Evolutionary conservation across 805 yeast species (phyloP).

Genomic region (Myxozyma neotropica): DNA sequence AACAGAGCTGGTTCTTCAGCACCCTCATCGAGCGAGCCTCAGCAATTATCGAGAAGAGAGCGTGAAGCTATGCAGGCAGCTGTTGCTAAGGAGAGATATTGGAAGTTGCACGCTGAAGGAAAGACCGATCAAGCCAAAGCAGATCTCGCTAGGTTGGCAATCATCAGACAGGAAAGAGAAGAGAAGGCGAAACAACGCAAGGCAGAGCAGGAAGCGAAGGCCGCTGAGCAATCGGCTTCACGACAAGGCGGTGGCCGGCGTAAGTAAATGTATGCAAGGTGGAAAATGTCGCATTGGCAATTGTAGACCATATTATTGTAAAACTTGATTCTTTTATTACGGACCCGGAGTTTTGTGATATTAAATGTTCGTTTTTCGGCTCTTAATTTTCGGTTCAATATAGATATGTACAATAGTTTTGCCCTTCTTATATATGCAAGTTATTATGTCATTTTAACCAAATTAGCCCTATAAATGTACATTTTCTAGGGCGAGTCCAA

Average conservation of each 20-base stretch:
- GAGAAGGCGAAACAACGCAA: constrained; percentile 30
- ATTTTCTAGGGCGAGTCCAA: neutral
- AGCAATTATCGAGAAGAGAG: constrained; percentile 28
- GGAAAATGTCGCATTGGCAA: neutral
- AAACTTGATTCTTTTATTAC: neutral
- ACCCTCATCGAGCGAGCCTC: constrained; percentile 10
- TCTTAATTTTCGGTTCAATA: neutral
- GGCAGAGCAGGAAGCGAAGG: constrained; percentile 31
- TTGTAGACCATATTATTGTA: too few relatives aligned
- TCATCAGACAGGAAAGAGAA: constrained; percentile 42
- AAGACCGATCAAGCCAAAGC: constrained; percentile 63
- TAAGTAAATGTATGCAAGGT: neutral
- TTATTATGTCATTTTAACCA: neutral
- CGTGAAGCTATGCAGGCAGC: constrained; percentile 34
- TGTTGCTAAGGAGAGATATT: constrained; percentile 31
- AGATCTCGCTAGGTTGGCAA: constrained; percentile 53
- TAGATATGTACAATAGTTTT: constrained; percentile 18
- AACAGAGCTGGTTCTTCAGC: constrained; percentile 10
- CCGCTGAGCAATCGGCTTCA: constrained; percentile 21
- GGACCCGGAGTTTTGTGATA: neutral
- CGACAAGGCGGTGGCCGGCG: neutral
- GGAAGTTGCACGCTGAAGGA: constrained; percentile 34
- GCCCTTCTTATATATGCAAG: neutral
- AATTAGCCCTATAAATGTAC: neutral
- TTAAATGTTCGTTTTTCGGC: neutral